A percentile compares a stretch with the other conserved stretches of the same genome.
Conservation (phyloP, 495 filamentous ascomycete species). For the Aspergillus haitiensis region DNA sequence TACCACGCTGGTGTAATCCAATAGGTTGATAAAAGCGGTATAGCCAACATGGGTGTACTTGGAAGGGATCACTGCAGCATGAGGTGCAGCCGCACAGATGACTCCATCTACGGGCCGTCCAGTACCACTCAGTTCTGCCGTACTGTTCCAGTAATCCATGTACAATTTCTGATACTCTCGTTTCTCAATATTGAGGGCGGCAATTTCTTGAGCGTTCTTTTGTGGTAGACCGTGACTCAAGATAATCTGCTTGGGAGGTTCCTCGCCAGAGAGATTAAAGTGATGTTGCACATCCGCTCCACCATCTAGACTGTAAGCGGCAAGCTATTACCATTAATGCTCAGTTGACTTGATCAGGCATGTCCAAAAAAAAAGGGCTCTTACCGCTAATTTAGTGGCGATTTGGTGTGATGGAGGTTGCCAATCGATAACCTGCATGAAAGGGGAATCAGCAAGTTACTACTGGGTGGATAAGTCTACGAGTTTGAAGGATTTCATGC, state of each 20-base stretch:
- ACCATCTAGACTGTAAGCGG: constrained; percentile 45
- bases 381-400: constrained; percentile 35
- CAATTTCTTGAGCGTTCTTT: constrained; percentile 48
- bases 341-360: neutral
- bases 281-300: constrained; percentile 51
- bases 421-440: constrained; percentile 54
- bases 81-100: constrained; percentile 46
- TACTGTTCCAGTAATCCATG: constrained; percentile 70
- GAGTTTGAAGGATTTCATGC: neutral
- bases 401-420: constrained; percentile 51
- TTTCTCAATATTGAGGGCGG: constrained; percentile 56
- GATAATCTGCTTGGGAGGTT: constrained; percentile 41
- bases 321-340: constrained; percentile 9
- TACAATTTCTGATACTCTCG: constrained; percentile 62
- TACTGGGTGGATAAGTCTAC: neutral
- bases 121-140: constrained; percentile 51
- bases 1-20: constrained; percentile 60
- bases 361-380: neutral
- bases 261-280: constrained; percentile 58
- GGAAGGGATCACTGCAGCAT: constrained; percentile 50
- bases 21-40: constrained; percentile 50
- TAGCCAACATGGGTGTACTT: constrained; percentile 55
- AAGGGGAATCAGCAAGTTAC: neutral
- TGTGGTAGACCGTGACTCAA: constrained; percentile 24
- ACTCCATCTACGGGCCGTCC: constrained; percentile 59